These are phyloP conservation scores for Alternaria ethzedia DNA, from an alignment of 2,329 filamentous ascomycete genomes.

Conservation along the genomic window DNA sequence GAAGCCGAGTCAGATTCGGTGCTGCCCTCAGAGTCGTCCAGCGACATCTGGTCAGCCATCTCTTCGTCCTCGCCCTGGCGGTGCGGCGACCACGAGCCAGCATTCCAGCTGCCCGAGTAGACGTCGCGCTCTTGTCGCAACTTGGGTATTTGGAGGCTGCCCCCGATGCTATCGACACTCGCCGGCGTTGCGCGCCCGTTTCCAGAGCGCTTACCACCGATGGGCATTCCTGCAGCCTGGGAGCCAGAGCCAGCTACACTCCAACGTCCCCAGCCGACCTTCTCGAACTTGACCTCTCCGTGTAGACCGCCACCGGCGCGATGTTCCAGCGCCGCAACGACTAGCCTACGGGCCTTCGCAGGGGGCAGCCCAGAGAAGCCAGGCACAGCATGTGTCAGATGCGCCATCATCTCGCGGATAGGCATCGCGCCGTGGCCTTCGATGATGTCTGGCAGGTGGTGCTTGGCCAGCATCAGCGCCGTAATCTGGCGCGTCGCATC, in stretches of 20 bases:
- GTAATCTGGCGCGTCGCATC: conserved; percentile 86
- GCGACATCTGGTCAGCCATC: conserved; percentile 89
- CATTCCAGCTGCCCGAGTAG: conserved; percentile 66
- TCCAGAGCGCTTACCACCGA: conserved; percentile 42
- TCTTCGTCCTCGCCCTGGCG: conserved; percentile 52
- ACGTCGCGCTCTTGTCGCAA: conserved; percentile 43
- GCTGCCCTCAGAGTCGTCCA: conserved; percentile 69
- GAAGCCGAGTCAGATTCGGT: conserved; percentile 77
- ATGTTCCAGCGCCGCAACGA: conserved; percentile 90
- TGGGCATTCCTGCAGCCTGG: conserved; percentile 57
- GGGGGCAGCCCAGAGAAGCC: conserved; percentile 89
- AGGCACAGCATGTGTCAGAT: conserved; percentile 89
- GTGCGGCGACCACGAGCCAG: conserved; percentile 75
- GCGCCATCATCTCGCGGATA: conserved; percentile 94
- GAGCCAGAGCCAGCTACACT: conserved; percentile 64
- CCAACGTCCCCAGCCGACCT: conserved; percentile 98
- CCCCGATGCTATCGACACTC: conserved; percentile 51
- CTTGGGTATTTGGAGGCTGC: conserved; percentile 57
- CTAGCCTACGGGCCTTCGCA: conserved; percentile 86
- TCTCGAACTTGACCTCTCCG: conserved; percentile 84
- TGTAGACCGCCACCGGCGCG: conserved; percentile 66
- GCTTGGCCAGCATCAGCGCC: conserved; percentile 81
- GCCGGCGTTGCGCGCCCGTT: conserved; percentile 56
- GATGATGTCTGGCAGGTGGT: conserved; percentile 89
- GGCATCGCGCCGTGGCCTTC: conserved; percentile 88